Conservation (phyloP, 1,284 basidiomycete species). For the Boletus calvinii region DNA sequence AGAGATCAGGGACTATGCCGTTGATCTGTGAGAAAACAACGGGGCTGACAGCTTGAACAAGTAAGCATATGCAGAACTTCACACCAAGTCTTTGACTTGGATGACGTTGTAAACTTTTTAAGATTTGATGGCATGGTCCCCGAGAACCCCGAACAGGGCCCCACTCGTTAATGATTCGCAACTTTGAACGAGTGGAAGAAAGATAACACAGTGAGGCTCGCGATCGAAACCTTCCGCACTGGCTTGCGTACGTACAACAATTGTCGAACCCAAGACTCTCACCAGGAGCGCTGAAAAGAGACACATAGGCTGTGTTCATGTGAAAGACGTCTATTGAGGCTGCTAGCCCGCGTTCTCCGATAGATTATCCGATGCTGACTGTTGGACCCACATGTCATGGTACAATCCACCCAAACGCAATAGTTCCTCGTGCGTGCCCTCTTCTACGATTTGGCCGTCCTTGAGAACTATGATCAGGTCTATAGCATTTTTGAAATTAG, state of each 20-base stretch:
- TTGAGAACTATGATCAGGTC: constrained; percentile 90
- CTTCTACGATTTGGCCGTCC: constrained; percentile 83
- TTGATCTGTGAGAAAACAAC: constrained; percentile 2
- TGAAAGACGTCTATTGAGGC: neutral
- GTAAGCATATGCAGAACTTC: too few species aligned
- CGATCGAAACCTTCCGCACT: neutral
- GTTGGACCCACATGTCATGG: constrained; percentile 84
- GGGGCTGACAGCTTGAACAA: neutral
- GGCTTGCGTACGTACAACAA: neutral
- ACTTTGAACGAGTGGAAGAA: neutral
- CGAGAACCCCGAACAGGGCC: too few species aligned
- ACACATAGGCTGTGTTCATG: neutral
- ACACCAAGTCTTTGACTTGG: too few species aligned
- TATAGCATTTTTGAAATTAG: constrained; percentile 25
- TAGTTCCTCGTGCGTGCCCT: constrained; percentile 90
- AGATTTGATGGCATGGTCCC: too few species aligned
- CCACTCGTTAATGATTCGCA: too few species aligned
- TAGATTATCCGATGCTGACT: constrained; percentile 45
- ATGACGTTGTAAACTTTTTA: too few species aligned
- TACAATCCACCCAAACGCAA: constrained; percentile 75
- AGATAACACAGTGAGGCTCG: neutral
- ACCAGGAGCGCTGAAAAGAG: neutral
- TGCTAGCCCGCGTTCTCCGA: constrained; percentile 15
- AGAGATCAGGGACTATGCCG: neutral
- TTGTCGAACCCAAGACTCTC: neutral